Base-by-base conservation (phyloP, 176 grass and related monocot species). In the Rhipidocladum racemiflorum region DNA sequence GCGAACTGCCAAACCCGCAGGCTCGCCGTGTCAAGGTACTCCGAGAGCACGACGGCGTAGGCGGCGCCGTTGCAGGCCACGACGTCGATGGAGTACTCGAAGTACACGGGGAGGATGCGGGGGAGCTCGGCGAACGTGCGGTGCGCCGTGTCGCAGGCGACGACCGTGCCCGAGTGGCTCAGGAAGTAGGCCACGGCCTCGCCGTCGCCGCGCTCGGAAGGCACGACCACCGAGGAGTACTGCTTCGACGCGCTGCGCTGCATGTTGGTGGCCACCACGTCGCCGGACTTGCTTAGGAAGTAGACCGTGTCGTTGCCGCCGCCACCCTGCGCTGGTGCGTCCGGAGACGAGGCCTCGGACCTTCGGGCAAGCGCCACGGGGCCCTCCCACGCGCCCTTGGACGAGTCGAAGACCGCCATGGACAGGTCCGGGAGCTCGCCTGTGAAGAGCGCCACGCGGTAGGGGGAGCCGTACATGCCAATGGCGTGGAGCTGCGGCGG, bases 1-100 rank as follows among this genome's bases (percentile, higher is more conserved):
- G 74, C 83, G 79, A 87, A 93, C 78, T 68, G 86, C 94, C 94
- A 97, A 7, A 97, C 87, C 62, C 91, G 76, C 7, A 93, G 57
- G 87, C 89, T 93, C 2, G 94, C 84, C 8, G 94, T 89, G 29
- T 91, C 94, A 2, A 97, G 86, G 72, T 89, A 85, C 49, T 93
- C 91, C 5, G 91, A 89, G 35, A 97, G 89, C 61, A 97, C 94
- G 15, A 93, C 84, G 32, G 75, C 89, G 51, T 91, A 74, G 62
- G 92, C 88, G 9, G 50, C 70, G 65, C 74, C 91, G 51, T 64
- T 64, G 83, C 81, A 93, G 34, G 86, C 86, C 10, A 93, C 83
- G 50, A 97, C 86, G 70, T 97, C 94, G 61, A 97, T 86, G 45
- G 94, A 93, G 81, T 97, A 93, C 81, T 97, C 94, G 10, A 74